Percentiles rank a stretch among this genome's conserved stretches.
These are phyloP conservation scores for Patellifolia procumbens DNA, from an alignment of 179 eudicot species.

Conservation along the genomic window DNA sequence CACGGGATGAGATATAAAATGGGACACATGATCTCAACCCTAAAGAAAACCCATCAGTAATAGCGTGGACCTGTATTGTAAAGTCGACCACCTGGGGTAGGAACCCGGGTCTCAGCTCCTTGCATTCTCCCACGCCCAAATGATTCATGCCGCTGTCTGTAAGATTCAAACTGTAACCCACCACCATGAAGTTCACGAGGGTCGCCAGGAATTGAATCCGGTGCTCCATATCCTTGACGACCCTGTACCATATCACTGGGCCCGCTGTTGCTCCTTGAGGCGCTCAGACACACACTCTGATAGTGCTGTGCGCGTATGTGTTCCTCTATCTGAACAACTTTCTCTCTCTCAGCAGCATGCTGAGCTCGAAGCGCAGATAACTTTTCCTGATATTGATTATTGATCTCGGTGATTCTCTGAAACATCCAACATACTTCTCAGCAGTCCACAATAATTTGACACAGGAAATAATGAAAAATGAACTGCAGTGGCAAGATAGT, in stretches of 20 bases:
- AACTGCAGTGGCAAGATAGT: background rate
- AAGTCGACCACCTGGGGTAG: slow-evolving; percentile 70
- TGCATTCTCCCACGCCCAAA: slow-evolving; percentile 57
- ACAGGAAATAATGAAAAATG: background rate
- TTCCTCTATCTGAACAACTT: slow-evolving; percentile 66
- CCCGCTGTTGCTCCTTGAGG: slow-evolving; percentile 38
- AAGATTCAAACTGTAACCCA: slow-evolving; percentile 53
- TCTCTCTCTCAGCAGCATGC: slow-evolving; percentile 63
- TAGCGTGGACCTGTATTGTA: slow-evolving; percentile 72
- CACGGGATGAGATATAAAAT: too few species aligned
- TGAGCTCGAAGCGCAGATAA: slow-evolving; percentile 62
- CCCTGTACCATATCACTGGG: slow-evolving; percentile 42
- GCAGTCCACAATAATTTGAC: background rate
- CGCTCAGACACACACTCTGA: slow-evolving; percentile 54
- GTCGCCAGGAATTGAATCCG: slow-evolving; percentile 40
- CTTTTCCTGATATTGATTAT: slow-evolving; percentile 74
- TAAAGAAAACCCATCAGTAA: slow-evolving; percentile 31
- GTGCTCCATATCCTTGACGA: slow-evolving; percentile 46
- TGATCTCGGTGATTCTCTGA: slow-evolving; percentile 74
- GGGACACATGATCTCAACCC: too few species aligned
- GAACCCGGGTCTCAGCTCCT: slow-evolving; percentile 60
- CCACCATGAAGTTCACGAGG: slow-evolving; percentile 46
- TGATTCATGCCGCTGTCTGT: slow-evolving; percentile 60
- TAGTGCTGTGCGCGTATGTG: slow-evolving; percentile 70
- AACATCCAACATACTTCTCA: slow-evolving; percentile 14